Base-by-base conservation (phyloP, 371 early-diverging fungal genomes). In the Parasitella parasitica region DNA sequence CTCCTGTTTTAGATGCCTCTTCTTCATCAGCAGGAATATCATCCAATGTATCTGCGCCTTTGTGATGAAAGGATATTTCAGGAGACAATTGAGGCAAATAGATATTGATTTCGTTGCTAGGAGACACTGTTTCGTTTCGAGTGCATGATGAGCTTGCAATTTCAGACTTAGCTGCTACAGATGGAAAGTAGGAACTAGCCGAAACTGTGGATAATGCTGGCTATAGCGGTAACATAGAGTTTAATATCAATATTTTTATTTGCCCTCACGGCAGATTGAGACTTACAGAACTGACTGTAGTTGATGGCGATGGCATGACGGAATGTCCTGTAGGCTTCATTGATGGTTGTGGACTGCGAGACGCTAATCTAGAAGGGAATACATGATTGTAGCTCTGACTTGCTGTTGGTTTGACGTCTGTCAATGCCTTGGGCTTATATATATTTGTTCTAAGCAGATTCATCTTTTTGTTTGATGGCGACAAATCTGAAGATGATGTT, bases 81-180 rank as follows among this genome's bases (percentile, higher is more conserved):
- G 69, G 69, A 6, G 69, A 68, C 6, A 68, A 38, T 37, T 64
- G 69, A 30, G 69, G 69, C 2, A 54, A 26, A 38, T 68, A 68
- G 1, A 68, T 20, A 22, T 46, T 46, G n/a, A 61, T 61, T 9
- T 43, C 43, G 18, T 20, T 43, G 43, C 22, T 43, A 20, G 9
- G 7, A 43, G 22, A 12, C 43, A 22, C 20, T 5, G 9, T 43
- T 9, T 43, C 22, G 8, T 3, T 20, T 22, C 12, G 43, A 18
- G 22, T n/a, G n/a, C n/a, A 43, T 43, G 43, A 16, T 22, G 43
- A 43, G 4, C 6, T 22, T 22, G 18, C 22, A 4, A 9, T 43
- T 43, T 43, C 43, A 49, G 49, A 28, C 49, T 27, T 16, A 49
- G 7, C 27, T 49, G 27, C 8, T 28, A 28, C 13, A 6, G 11